phyloP scores from a whole-genome alignment of 2,329 filamentous ascomycete species.

The Phaeosphaeria sp. region DNA sequence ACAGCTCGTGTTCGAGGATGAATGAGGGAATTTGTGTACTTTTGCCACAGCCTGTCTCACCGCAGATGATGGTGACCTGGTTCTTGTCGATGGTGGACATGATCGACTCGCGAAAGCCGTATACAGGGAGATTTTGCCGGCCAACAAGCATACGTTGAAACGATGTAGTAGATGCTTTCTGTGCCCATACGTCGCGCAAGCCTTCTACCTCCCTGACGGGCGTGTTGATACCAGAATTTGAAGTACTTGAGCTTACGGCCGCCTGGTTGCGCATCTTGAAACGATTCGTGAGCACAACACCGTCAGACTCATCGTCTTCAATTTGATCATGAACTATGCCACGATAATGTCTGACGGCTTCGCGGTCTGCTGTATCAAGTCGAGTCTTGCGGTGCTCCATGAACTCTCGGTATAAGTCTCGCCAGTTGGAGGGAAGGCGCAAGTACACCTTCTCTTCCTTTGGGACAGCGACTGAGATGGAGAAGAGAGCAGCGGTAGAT shows the following conservation, averaged over 20 bases:
- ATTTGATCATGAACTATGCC: constrained; percentile 71
- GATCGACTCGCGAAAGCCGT: constrained; percentile 80
- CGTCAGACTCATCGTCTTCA: constrained; percentile 60
- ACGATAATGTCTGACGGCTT: constrained; percentile 71
- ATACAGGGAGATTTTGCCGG: constrained; percentile 87
- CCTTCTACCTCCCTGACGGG: constrained; percentile 45
- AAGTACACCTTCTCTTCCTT: constrained; percentile 88
- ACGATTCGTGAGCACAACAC: constrained; percentile 74
- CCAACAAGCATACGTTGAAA: constrained; percentile 82
- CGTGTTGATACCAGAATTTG: constrained; percentile 41
- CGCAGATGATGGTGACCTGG: constrained; percentile 91
- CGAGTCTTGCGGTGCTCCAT: constrained; percentile 72
- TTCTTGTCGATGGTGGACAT: constrained; percentile 77
- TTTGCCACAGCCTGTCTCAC: constrained; percentile 96
- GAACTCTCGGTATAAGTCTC: constrained; percentile 85
- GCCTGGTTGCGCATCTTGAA: constrained; percentile 63
- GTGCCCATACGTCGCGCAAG: constrained; percentile 59
- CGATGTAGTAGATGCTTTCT: constrained; percentile 57
- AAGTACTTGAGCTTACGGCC: constrained; percentile 29
- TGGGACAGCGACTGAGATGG: constrained; percentile 75
- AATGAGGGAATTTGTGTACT: constrained; percentile 97
- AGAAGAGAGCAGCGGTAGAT: constrained; percentile 81
- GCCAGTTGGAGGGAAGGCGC: constrained; percentile 79
- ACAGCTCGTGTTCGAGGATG: constrained; percentile 86
- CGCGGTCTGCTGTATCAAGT: constrained; percentile 73